These are phyloP conservation scores for Eucalyptus pauciflora DNA, from an alignment of 345 rosid species.

Conservation along the genomic window DNA sequence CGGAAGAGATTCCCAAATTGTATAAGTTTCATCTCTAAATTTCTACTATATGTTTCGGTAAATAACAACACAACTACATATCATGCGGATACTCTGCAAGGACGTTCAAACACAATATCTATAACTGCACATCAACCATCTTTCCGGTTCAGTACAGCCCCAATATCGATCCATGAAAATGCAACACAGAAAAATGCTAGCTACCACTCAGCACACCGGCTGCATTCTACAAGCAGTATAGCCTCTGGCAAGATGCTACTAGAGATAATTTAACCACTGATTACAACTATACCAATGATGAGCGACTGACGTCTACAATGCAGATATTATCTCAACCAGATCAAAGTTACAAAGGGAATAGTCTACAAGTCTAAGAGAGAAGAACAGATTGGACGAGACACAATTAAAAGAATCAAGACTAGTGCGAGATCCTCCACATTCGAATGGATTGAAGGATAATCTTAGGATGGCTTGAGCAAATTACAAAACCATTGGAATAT, in stretches of 20 bases:
- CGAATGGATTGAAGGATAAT: background rate
- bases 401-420: background rate
- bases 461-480: background rate
- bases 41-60: background rate
- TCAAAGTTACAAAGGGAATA: background rate
- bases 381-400: background rate
- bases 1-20: background rate
- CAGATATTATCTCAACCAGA: background rate
- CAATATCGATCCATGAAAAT: background rate
- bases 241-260: background rate
- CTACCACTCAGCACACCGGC: background rate
- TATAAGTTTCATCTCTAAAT: background rate
- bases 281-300: background rate
- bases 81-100: background rate
- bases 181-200: background rate
- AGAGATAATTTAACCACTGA: background rate
- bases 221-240: background rate
- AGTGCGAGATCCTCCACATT: background rate
- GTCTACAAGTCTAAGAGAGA: background rate
- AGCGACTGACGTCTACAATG: background rate
- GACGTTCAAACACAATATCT: background rate
- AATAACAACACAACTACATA: background rate
- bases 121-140: background rate
- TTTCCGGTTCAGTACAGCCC: background rate
- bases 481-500: background rate